These are phyloP conservation scores for Astragalus glycyphyllos DNA, from an alignment of 306 rosid genomes.

Conservation along the genomic window DNA sequence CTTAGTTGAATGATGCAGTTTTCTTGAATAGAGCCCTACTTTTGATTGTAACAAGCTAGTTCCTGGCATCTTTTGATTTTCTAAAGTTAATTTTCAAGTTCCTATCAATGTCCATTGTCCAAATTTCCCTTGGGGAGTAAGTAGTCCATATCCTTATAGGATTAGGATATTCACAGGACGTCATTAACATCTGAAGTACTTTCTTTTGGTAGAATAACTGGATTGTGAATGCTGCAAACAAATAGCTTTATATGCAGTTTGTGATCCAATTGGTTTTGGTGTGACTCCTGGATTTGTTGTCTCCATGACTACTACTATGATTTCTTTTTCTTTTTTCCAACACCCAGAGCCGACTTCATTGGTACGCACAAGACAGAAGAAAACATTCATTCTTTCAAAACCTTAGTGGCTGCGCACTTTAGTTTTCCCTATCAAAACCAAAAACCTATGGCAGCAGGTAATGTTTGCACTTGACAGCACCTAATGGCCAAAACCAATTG, in stretches of 20 bases:
- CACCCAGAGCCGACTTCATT: neutral
- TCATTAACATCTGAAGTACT: neutral
- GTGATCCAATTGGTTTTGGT: neutral
- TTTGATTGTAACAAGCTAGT: no score
- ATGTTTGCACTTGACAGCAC: slow-evolving; percentile 2
- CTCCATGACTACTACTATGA: neutral
- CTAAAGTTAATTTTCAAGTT: slow-evolving; percentile 4
- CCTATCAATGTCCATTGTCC: neutral
- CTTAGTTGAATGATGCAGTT: neutral
- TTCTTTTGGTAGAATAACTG: neutral
- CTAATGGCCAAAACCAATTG: neutral
- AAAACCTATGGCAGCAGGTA: slow-evolving; percentile 7
- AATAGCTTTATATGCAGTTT: slow-evolving; percentile 17
- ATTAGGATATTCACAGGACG: neutral
- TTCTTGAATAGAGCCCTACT: neutral
- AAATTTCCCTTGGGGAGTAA: neutral
- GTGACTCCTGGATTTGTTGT: neutral
- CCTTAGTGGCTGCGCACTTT: neutral
- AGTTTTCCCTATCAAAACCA: slow-evolving; percentile 22
- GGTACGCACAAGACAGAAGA: neutral
- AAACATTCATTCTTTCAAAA: slow-evolving; percentile 5
- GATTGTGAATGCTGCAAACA: slow-evolving; percentile 3
- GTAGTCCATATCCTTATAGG: neutral
- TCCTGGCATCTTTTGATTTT: no score
- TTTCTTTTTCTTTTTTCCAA: neutral